Conservation (phyloP, 2,329 filamentous ascomycete genomes). For the Myriosclerotinia duriaeana region DNA sequence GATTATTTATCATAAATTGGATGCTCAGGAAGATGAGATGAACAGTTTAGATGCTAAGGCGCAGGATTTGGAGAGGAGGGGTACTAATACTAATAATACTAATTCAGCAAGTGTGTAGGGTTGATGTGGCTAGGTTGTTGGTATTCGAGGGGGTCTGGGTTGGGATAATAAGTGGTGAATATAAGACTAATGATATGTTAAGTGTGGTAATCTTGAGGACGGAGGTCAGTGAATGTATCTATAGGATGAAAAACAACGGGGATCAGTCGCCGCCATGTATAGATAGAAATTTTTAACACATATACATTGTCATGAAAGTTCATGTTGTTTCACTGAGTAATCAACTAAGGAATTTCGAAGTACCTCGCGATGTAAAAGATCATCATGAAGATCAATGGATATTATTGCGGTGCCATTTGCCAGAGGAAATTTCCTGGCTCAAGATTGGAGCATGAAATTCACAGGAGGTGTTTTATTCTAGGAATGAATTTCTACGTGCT, state of each 20-base stretch:
- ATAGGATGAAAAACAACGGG: too few relatives aligned
- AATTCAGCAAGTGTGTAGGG: background rate
- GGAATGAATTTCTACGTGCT: too few relatives aligned
- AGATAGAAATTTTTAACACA: background rate
- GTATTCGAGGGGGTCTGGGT: background rate
- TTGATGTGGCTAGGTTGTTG: too few relatives aligned
- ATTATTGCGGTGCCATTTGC: too few relatives aligned
- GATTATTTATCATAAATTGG: slow-evolving; percentile 29
- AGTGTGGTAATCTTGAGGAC: background rate
- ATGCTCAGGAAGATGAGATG: slow-evolving; percentile 33
- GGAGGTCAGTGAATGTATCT: background rate
- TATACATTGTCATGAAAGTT: background rate
- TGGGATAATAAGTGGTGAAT: background rate
- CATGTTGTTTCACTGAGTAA: background rate
- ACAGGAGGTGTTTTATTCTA: too few relatives aligned
- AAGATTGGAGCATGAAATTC: background rate
- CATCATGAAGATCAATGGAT: too few relatives aligned
- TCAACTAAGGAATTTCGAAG: too few relatives aligned
- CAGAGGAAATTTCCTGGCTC: background rate
- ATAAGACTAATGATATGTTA: background rate
- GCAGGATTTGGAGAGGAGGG: slow-evolving; percentile 28
- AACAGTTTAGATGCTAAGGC: slow-evolving; percentile 33
- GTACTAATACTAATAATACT: background rate
- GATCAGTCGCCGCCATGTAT: too few relatives aligned
- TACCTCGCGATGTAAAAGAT: too few relatives aligned